phyloP scores from a whole-genome alignment of 371 early-diverging fungal genomes.

The Amoeboradix gromovi region DNA sequence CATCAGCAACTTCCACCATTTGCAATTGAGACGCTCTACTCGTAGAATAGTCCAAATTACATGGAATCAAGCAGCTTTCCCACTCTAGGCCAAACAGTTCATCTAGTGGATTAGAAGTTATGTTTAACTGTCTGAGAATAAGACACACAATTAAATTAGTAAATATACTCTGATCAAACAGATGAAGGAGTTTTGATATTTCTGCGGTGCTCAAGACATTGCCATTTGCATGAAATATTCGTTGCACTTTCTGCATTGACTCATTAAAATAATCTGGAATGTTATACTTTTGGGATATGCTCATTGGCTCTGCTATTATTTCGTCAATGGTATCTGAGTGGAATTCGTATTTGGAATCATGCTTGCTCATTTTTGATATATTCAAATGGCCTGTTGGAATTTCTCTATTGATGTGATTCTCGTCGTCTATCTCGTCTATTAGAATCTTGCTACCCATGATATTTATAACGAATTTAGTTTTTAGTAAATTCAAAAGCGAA shows the following conservation, averaged over 20 bases:
- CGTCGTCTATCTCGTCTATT: no score
- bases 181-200: background rate
- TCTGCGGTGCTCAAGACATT: background rate
- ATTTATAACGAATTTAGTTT: no score
- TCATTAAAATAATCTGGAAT: background rate
- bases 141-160: background rate
- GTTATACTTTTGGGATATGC: no score
- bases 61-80: background rate
- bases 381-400: no score
- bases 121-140: background rate
- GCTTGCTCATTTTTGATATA: no score
- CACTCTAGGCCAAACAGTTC: background rate
- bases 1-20: background rate
- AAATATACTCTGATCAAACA: background rate
- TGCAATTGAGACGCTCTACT: background rate
- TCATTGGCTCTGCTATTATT: no score
- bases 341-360: no score
- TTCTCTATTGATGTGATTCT: no score
- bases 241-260: background rate
- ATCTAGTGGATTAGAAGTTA: background rate
- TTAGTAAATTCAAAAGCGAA: no score
- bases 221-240: background rate
- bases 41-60: background rate
- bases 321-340: no score
- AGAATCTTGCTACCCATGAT: no score